phyloP scores from a whole-genome alignment of 345 rosid species.

The Eutrema yunnanense region DNA sequence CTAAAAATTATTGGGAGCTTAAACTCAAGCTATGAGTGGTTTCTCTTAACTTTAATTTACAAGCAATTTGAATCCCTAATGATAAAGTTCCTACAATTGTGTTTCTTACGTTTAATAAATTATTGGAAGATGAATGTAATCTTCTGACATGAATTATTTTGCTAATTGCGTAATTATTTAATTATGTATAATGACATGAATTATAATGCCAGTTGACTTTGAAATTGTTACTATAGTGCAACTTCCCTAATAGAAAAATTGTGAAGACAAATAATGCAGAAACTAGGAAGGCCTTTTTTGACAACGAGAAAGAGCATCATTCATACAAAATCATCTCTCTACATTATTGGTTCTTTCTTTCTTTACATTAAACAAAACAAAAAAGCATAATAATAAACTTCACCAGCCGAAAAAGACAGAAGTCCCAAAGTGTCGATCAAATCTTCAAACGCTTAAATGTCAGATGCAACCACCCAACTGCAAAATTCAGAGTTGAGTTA shows the following conservation, averaged over 20 bases:
- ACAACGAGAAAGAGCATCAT: not conserved
- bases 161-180: not conserved
- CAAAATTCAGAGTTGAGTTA: not conserved
- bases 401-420: constrained; percentile 11
- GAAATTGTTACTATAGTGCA: not conserved
- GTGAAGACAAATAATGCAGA: constrained; percentile 2
- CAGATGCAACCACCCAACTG: constrained; percentile 35
- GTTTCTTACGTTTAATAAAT: not conserved
- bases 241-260: not conserved
- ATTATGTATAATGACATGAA: not conserved
- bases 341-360: constrained; percentile 22
- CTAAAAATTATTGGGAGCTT: not conserved
- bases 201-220: not conserved
- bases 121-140: not conserved
- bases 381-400: not conserved
- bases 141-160: not conserved
- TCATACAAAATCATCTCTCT: constrained; percentile 6
- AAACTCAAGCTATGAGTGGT: not conserved
- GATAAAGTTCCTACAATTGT: not conserved
- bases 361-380: constrained; percentile 9
- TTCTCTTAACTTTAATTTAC: no score
- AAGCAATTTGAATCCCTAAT: no score
- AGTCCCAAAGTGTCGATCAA: not conserved
- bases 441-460: not conserved
- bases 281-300: not conserved